Evolutionary conservation across 441 rosid species (phyloP), one percentile per base, ranked within the genome.

Genomic region (Corymbia calophylla): DNA sequence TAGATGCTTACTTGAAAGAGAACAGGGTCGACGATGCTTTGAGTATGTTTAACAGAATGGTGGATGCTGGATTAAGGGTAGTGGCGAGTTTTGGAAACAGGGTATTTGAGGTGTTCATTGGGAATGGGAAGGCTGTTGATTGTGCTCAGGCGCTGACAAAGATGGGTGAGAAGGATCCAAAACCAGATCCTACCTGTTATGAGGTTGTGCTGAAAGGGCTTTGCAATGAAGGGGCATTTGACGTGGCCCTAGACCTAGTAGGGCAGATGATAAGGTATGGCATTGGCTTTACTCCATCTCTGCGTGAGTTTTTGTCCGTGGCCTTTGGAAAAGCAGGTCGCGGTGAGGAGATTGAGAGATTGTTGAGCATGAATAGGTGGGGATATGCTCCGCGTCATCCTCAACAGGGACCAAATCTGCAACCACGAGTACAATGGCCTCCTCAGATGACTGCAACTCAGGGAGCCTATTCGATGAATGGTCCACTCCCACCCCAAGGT

Each of bases 131-230:
- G 94, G 94, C 91, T 77, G 90, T 90, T 53, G 98, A 98, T 64
- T 95, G 95, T 82, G 95, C 95, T 2, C 92, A 90, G 87, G 93
- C 96, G 91, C 91, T 98, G 96, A 92, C 93, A 29, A 96, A 95
- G 92, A 98, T 98, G 99, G 96, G 99, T 39, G 96, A 95, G 92
- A 96, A 91, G 91, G 99, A 98, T 89, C 98, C 97, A 48, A 98
- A 98, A 92, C 99, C 99, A 21, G 99, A 97, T 88, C 92, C 95
- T 62, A 89, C 94, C 12, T 90, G 97, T 53, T 98, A 96, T 91
- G 98, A 95, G 92, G 94, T 94, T 86, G 98, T 98, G 89, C 94
- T 96, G 86, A 93, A 96, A 89, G 98, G 98, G 81, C 96, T 98
- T 31, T 96, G 98, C 88, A 89, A 93, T 90, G 96, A 91, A 89